Conservation (phyloP, 73 alveolate species). For the Paramecium bursaria region DNA sequence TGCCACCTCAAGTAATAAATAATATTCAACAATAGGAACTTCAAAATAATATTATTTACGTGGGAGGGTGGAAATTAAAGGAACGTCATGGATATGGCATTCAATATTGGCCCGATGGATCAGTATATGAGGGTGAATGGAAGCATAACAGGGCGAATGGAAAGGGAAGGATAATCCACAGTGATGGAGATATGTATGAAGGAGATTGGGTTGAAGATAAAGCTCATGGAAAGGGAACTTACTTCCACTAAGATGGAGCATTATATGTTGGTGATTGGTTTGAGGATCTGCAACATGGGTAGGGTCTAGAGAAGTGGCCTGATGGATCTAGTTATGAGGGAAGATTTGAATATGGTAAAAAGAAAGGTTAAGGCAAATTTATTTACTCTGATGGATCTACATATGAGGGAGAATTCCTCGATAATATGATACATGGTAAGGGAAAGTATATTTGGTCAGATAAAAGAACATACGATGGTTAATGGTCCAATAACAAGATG, state of each 20-base stretch:
- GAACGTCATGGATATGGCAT: constrained; percentile 65
- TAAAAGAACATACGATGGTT: constrained; percentile 79
- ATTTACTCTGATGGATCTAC: constrained; percentile 6
- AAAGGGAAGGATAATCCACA: constrained; percentile 59
- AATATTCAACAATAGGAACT: too few species aligned
- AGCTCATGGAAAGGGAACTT: constrained; percentile 81
- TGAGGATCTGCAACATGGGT: constrained; percentile 64
- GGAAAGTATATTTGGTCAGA: constrained; percentile 77
- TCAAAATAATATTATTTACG: constrained; percentile 51
- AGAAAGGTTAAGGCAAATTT: constrained; percentile 58
- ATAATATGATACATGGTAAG: constrained; percentile 78
- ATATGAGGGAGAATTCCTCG: constrained; percentile 73
- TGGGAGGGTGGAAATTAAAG: constrained; percentile 64
- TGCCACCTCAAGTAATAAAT: too few species aligned
- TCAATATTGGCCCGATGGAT: constrained; percentile 66
- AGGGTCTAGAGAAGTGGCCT: constrained; percentile 59
- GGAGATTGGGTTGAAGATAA: constrained; percentile 63
- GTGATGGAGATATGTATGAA: constrained; percentile 71
- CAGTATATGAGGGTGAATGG: constrained; percentile 66
- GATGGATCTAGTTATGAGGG: constrained; percentile 68
- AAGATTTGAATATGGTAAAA: constrained; percentile 39
- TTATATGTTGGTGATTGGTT: constrained; percentile 68
- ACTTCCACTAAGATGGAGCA: constrained; percentile 68
- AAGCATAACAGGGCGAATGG: constrained; percentile 62
- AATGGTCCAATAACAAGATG: constrained; percentile 76